Percentiles rank a stretch among this genome's conserved stretches.
phyloP scores from a whole-genome alignment of 2,329 filamentous ascomycete species.

The Fusarium mangiferae region DNA sequence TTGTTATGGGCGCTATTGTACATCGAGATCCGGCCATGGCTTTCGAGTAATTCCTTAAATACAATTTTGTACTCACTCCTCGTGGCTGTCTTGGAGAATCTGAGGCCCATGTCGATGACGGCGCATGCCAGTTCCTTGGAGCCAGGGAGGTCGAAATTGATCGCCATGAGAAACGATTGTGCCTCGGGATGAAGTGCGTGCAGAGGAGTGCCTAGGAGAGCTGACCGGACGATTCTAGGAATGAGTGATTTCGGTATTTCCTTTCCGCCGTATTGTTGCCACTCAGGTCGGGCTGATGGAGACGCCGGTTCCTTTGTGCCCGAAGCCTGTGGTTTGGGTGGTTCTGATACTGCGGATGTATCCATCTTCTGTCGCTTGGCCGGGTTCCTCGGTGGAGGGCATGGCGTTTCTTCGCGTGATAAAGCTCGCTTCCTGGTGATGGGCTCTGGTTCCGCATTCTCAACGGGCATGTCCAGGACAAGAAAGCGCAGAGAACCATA shows the following conservation, averaged over 20 bases:
- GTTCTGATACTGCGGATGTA: neutral
- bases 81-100: constrained; percentile 25
- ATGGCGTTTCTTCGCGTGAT: constrained; percentile 18
- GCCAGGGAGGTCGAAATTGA: constrained; percentile 8
- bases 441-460: constrained; percentile 14
- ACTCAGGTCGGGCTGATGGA: constrained; percentile 7
- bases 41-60: constrained; percentile 4
- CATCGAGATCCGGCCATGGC: neutral
- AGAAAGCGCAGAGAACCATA: constrained; percentile 17
- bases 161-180: constrained; percentile 20
- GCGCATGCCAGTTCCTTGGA: constrained; percentile 23
- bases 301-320: neutral
- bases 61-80: constrained; percentile 32
- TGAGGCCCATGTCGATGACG: constrained; percentile 29
- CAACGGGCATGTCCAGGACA: constrained; percentile 6
- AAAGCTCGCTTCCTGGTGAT: constrained; percentile 24
- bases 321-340: neutral
- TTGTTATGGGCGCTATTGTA: constrained; percentile 17
- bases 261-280: neutral
- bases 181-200: constrained; percentile 10
- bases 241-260: constrained; percentile 15
- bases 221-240: constrained; percentile 1
- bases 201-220: neutral
- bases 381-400: constrained; percentile 5
- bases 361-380: constrained; percentile 29